phyloP scores from a whole-genome alignment of 2,329 filamentous ascomycete species.

The Ophiostoma quercus region DNA sequence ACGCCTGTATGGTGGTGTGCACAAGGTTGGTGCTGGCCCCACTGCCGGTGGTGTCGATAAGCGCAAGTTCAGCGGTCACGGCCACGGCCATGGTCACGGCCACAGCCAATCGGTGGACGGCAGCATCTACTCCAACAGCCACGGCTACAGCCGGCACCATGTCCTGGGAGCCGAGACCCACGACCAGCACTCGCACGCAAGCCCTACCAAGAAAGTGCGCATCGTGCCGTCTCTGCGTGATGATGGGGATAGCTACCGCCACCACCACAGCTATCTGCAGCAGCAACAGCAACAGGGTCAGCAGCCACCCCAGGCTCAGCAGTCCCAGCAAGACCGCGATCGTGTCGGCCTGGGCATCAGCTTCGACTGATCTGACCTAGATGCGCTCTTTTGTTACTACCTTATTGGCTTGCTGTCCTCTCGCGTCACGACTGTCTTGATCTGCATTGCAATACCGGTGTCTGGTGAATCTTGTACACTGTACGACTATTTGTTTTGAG shows the following conservation, averaged over 20 bases:
- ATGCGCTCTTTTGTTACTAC: not conserved
- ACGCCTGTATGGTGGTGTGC: constrained; percentile 45
- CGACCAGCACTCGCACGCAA: constrained; percentile 36
- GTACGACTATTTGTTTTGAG: not conserved
- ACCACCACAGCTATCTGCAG: constrained; percentile 21
- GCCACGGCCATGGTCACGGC: constrained; percentile 33
- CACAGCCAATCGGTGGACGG: constrained; percentile 28
- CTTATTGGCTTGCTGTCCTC: not conserved
- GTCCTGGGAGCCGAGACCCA: constrained; percentile 29
- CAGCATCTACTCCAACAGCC: constrained; percentile 13
- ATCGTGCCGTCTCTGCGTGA: constrained; percentile 39
- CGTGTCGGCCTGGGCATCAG: constrained; percentile 51
- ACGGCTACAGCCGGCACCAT: not conserved
- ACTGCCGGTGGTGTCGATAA: constrained; percentile 36
- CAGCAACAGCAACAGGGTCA: constrained; percentile 16
- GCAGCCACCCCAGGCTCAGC: not conserved
- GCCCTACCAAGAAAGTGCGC: constrained; percentile 49
- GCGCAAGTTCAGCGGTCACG: constrained; percentile 44
- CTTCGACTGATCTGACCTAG: constrained; percentile 34
- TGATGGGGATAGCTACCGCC: constrained; percentile 31
- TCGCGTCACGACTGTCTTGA: not conserved
- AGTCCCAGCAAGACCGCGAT: constrained; percentile 25
- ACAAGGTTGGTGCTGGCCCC: constrained; percentile 36
- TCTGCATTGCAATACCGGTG: not conserved
- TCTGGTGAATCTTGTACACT: not conserved